A percentile compares a stretch with the other conserved stretches of the same genome.
phyloP scores from a whole-genome alignment of 257 asterid species.

The Forsythia viridissima region DNA sequence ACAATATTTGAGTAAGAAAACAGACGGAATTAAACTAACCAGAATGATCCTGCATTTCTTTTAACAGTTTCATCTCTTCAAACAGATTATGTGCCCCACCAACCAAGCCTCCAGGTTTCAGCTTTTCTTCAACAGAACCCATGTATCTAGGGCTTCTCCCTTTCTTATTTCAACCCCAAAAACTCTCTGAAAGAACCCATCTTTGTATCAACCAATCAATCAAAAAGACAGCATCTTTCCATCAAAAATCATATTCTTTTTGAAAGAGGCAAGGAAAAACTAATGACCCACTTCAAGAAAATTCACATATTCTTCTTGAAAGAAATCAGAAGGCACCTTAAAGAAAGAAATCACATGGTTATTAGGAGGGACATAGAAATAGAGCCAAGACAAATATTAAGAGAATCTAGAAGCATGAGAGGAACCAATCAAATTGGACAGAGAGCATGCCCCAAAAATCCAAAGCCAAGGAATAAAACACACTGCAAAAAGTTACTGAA shows the following conservation, averaged over 20 bases:
- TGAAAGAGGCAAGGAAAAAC: background rate
- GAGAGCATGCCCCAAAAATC: slow-evolving; percentile 60
- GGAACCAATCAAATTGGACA: slow-evolving; percentile 52
- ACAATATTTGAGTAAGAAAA: slow-evolving; percentile 6
- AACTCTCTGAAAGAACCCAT: slow-evolving; percentile 35
- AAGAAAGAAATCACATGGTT: slow-evolving; percentile 19
- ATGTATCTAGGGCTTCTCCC: slow-evolving; percentile 25
- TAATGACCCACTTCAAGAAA: slow-evolving; percentile 20
- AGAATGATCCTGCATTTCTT: slow-evolving; percentile 78
- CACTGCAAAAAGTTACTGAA: slow-evolving; percentile 65
- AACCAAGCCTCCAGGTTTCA: slow-evolving; percentile 55
- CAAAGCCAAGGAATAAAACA: slow-evolving; percentile 68
- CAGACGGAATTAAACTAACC: slow-evolving; percentile 41
- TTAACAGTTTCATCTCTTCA: slow-evolving; percentile 80
- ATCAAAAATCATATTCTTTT: slow-evolving; percentile 11
- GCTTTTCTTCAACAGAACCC: slow-evolving; percentile 64
- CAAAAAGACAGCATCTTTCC: slow-evolving; percentile 25
- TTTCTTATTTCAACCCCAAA: slow-evolving; percentile 30
- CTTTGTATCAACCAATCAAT: slow-evolving; percentile 18
- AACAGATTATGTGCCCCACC: slow-evolving; percentile 57
- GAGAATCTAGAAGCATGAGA: slow-evolving; percentile 58
- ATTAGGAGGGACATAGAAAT: slow-evolving; percentile 34
- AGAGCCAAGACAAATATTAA: slow-evolving; percentile 34
- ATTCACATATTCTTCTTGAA: slow-evolving; percentile 23
- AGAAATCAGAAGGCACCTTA: slow-evolving; percentile 8